Evolutionary conservation across 768 basidiomycete species (phyloP).

Genomic region (Lyophyllum semitale): DNA sequence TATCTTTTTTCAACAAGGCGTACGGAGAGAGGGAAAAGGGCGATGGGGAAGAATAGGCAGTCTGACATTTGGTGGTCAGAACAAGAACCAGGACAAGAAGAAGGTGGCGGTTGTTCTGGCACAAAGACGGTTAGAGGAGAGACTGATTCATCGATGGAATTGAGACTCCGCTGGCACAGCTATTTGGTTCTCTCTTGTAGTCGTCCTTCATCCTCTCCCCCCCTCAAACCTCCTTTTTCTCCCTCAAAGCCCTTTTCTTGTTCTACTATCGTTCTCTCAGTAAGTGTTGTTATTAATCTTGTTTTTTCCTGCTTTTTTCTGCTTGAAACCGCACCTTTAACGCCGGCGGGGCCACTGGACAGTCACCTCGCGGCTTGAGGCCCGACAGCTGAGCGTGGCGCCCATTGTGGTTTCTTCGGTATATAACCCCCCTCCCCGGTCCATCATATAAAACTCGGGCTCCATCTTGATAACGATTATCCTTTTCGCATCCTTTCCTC

Average conservation of each 20-base stretch:
- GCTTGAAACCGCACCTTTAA: slow-evolving; percentile 4
- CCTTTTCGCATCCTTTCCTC: slow-evolving; percentile 5
- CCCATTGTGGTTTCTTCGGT: slow-evolving; percentile 9
- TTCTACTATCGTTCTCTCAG: slow-evolving; percentile 12
- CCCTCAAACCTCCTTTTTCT: slow-evolving; percentile 21
- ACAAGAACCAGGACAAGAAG: not conserved
- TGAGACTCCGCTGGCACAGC: slow-evolving; percentile 55
- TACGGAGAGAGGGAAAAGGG: not conserved
- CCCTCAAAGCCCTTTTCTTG: slow-evolving; percentile 4
- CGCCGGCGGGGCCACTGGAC: slow-evolving; percentile 12
- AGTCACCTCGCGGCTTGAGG: slow-evolving; percentile 13
- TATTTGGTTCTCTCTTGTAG: slow-evolving; percentile 41
- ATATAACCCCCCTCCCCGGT: not conserved
- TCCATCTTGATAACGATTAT: slow-evolving; percentile 8
- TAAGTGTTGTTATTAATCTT: slow-evolving; percentile 22
- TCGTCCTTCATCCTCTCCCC: slow-evolving; percentile 28
- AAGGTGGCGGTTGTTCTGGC: not conserved
- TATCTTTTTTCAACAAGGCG: not conserved
- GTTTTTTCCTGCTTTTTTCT: slow-evolving; percentile 11
- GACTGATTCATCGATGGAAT: slow-evolving; percentile 32
- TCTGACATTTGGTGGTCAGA: not conserved
- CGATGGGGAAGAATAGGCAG: not conserved
- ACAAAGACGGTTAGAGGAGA: not conserved
- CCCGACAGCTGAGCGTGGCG: slow-evolving; percentile 20
- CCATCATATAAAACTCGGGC: not conserved